Percentiles rank a stretch among this genome's conserved stretches.
Evolutionary conservation across 2,329 filamentous ascomycete genomes (phyloP).

Genomic region (Aspergillus quadrilineatus): DNA sequence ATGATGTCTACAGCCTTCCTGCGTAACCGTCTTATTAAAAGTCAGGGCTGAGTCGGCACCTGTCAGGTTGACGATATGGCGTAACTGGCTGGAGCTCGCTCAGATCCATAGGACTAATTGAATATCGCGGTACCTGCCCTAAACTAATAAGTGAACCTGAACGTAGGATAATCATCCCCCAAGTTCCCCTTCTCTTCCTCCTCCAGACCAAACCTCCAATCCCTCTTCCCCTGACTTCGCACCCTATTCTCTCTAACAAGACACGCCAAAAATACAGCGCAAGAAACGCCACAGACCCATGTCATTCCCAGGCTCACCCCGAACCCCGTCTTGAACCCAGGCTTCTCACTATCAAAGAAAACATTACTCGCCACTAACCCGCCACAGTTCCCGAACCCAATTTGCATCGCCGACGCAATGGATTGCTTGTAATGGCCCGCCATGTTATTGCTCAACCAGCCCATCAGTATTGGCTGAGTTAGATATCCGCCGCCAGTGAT

Average conservation of each 20-base stretch:
- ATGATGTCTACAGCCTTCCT: too few relatives aligned
- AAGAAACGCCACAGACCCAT: slow-evolving; percentile 12
- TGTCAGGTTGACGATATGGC: too few relatives aligned
- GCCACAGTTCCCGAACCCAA: slow-evolving; percentile 47
- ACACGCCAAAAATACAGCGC: slow-evolving; percentile 11
- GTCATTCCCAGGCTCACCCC: slow-evolving; percentile 35
- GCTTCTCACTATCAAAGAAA: slow-evolving; percentile 41
- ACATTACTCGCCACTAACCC: slow-evolving; percentile 45
- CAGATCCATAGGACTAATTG: too few relatives aligned
- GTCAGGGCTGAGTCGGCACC: too few relatives aligned
- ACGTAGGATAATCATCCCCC: slow-evolving; percentile 16
- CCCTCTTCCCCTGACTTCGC: slow-evolving; percentile 7
- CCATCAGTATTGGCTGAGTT: slow-evolving; percentile 36
- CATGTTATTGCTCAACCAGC: slow-evolving; percentile 43
- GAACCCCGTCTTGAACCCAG: slow-evolving; percentile 41
- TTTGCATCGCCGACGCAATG: slow-evolving; percentile 43
- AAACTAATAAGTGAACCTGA: slow-evolving; percentile 13
- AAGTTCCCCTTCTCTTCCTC: slow-evolving; percentile 10
- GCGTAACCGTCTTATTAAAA: too few relatives aligned
- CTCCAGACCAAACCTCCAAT: slow-evolving; percentile 2
- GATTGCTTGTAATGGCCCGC: slow-evolving; percentile 41
- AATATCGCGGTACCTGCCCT: too few relatives aligned
- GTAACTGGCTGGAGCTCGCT: too few relatives aligned
- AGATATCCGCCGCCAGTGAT: slow-evolving; percentile 27
- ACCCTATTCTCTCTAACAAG: slow-evolving; percentile 13